Evolutionary conservation across 345 rosid species (phyloP).

Genomic region (Populus tremula): DNA sequence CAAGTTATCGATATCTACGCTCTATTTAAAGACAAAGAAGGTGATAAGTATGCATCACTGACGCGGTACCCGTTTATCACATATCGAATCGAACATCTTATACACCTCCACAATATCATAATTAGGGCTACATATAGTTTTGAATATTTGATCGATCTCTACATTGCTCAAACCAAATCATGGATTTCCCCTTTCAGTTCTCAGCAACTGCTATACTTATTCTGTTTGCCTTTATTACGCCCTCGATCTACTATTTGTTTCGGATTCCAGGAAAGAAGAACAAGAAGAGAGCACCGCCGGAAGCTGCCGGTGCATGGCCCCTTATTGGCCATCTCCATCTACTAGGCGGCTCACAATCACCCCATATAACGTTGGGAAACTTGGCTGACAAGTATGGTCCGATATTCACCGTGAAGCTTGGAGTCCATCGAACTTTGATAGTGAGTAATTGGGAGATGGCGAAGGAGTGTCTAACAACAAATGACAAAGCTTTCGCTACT

Average conservation of each 20-base stretch:
- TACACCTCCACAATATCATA: too few relatives aligned
- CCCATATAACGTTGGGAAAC: slow-evolving; percentile 26
- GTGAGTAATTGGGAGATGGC: slow-evolving; percentile 31
- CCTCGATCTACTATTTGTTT: not conserved
- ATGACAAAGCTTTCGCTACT: slow-evolving; percentile 26
- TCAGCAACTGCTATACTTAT: not conserved
- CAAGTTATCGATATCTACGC: too few relatives aligned
- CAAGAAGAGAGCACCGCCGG: not conserved
- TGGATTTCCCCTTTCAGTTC: not conserved
- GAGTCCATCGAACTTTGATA: slow-evolving; percentile 21
- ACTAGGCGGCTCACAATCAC: slow-evolving; percentile 19
- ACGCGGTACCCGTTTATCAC: too few relatives aligned
- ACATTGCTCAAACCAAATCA: too few relatives aligned
- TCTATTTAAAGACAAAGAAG: too few relatives aligned
- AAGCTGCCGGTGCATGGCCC: slow-evolving; percentile 12
- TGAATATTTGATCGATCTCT: too few relatives aligned
- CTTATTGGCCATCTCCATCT: slow-evolving; percentile 14
- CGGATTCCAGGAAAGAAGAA: not conserved
- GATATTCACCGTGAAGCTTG: slow-evolving; percentile 35
- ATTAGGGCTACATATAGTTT: too few relatives aligned
- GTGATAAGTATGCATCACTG: too few relatives aligned
- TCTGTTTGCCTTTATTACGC: not conserved
- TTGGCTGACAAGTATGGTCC: slow-evolving; percentile 37
- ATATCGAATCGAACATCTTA: too few relatives aligned
- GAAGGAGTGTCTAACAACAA: slow-evolving; percentile 33